Evolutionary conservation across 163 green algal species (phyloP), one percentile per base, ranked within the genome.

Genomic region (Botryococcus braunii): DNA sequence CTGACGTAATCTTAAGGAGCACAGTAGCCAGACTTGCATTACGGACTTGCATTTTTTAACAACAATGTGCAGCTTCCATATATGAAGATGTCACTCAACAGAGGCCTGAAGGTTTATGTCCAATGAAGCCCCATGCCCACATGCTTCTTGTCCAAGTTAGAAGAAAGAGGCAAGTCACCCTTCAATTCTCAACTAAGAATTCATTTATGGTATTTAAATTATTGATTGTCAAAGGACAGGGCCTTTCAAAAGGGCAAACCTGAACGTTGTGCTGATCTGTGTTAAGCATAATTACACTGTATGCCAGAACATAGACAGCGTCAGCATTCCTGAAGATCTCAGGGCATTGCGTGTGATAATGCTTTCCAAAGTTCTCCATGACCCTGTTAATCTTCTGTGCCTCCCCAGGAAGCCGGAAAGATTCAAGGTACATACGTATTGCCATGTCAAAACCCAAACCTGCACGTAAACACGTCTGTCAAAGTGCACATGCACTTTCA

Each of bases 201-300:
- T n/a, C n/a, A n/a, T n/a, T n/a, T n/a, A n/a, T n/a, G n/a, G n/a
- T n/a, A n/a, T n/a, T n/a, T n/a, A n/a, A n/a, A n/a, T n/a, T n/a
- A n/a, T n/a, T n/a, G n/a, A n/a, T n/a, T n/a, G n/a, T n/a, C n/a
- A n/a, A n/a, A n/a, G n/a, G n/a, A n/a, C n/a, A n/a, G n/a, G n/a
- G n/a, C n/a, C n/a, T n/a, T n/a, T n/a, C n/a, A n/a, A n/a, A n/a
- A 27, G 66, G 34, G 31, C 79, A 68, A 39, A 92, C 90, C 83
- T 91, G 81, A n/a, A 41, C 82, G 77, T 97, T 99, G 83, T 99
- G 93, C 61, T 88, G 82, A 75, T 99, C 93, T 11, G 93, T 99
- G 86, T 99, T 97, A 64, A 99, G 85, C 90, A 99, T 96, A 83
- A 99, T 97, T 52, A 97, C 87, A 9, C 81, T 92, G 78, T 96